Evolutionary conservation across 805 yeast species (phyloP).

Genomic region (Suhomyces prunicola): DNA sequence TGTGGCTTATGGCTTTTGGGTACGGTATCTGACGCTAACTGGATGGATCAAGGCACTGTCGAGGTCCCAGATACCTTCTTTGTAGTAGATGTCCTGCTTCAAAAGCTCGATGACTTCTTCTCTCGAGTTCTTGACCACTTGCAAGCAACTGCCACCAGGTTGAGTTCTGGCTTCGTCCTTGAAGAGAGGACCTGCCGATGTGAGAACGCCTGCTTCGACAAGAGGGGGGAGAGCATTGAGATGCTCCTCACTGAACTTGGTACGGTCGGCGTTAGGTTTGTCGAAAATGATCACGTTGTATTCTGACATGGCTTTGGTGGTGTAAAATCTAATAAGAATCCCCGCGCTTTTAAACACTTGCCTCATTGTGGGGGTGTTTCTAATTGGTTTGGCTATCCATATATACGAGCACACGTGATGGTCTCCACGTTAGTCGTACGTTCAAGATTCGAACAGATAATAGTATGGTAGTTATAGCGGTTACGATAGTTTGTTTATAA

Average conservation of each 20-base stretch:
- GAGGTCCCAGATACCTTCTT: constrained; percentile 74
- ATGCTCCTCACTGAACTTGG: constrained; percentile 51
- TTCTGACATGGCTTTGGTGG: constrained; percentile 14
- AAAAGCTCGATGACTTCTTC: constrained; percentile 65
- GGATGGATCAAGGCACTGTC: constrained; percentile 60
- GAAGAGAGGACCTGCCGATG: constrained; percentile 43
- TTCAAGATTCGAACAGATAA: no score
- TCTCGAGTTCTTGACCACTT: constrained; percentile 58
- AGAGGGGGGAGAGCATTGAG: constrained; percentile 44
- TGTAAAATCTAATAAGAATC: background rate
- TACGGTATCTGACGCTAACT: constrained; percentile 33
- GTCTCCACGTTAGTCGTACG: no score
- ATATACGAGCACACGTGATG: background rate
- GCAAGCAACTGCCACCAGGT: constrained; percentile 69
- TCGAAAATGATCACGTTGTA: constrained; percentile 64
- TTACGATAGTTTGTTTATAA: no score
- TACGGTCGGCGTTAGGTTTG: constrained; percentile 60
- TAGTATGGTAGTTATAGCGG: no score
- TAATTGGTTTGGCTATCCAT: background rate
- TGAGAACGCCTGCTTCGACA: constrained; percentile 36
- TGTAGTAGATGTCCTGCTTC: constrained; percentile 59
- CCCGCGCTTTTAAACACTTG: background rate
- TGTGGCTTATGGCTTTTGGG: constrained; percentile 19
- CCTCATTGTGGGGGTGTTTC: background rate
- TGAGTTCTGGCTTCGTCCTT: constrained; percentile 41